Evolutionary conservation across 352 stramenopile species (phyloP).

Genomic region (Pythium periplocum): DNA sequence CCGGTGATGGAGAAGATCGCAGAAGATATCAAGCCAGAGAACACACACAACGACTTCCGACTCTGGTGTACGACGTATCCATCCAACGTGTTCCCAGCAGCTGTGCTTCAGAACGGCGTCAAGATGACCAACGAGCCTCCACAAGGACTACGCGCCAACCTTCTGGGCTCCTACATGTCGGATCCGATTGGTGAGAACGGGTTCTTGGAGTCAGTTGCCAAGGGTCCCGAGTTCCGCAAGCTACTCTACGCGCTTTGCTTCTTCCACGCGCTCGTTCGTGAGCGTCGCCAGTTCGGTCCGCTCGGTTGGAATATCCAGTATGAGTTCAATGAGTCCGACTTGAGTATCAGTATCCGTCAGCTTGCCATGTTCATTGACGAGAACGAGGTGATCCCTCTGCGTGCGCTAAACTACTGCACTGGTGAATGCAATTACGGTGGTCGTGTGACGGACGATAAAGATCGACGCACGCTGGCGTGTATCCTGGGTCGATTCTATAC

Average conservation of each 20-base stretch:
- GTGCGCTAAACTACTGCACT: constrained; percentile 76
- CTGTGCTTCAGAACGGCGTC: constrained; percentile 94
- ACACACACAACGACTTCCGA: constrained; percentile 85
- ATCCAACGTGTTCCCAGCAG: constrained; percentile 90
- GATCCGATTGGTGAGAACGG: constrained; percentile 87
- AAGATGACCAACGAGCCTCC: constrained; percentile 96
- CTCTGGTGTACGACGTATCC: constrained; percentile 95
- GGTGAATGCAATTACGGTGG: constrained; percentile 85
- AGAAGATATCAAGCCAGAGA: constrained; percentile 76
- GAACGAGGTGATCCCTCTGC: constrained; percentile 81
- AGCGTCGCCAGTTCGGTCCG: constrained; percentile 89
- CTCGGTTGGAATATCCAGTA: constrained; percentile 96
- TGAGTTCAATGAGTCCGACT: constrained; percentile 94
- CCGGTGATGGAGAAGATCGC: constrained; percentile 90
- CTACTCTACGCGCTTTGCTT: constrained; percentile 90
- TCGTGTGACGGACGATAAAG: constrained; percentile 84
- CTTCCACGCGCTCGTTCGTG: constrained; percentile 91
- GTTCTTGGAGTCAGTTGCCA: constrained; percentile 81
- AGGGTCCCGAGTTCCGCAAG: constrained; percentile 78
- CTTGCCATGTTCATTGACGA: constrained; percentile 91
- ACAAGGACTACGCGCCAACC: constrained; percentile 88
- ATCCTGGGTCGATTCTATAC: constrained; percentile 75
- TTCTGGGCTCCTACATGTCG: constrained; percentile 88
- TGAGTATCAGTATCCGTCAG: constrained; percentile 90
- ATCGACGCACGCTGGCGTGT: constrained; percentile 69